A percentile compares a stretch with the other conserved stretches of the same genome.
These are phyloP conservation scores for Lentinus brumalis DNA, from an alignment of 768 basidiomycete genomes.

Conservation along the genomic window DNA sequence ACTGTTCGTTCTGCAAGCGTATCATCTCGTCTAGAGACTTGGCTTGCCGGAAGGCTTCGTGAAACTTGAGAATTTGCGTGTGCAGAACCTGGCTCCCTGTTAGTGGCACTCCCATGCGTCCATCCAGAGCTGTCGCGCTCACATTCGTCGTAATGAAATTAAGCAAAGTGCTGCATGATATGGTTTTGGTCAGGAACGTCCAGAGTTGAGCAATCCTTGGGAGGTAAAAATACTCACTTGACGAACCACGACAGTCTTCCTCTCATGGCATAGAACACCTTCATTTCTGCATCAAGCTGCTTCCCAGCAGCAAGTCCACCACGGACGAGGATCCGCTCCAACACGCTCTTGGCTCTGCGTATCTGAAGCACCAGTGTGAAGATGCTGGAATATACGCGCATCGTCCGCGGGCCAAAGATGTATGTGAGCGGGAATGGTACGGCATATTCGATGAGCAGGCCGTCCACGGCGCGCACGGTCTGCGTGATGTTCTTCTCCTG, in stretches of 20 bases:
- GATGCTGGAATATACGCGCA: constrained; percentile 63
- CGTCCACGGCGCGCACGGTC: constrained; percentile 67
- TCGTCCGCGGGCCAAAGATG: constrained; percentile 60
- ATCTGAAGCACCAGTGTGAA: constrained; percentile 77
- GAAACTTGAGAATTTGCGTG: constrained; percentile 60
- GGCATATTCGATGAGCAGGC: constrained; percentile 74
- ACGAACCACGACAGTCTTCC: constrained; percentile 83
- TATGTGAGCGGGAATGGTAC: constrained; percentile 82
- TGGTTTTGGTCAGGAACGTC: background rate
- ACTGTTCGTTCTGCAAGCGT: constrained; percentile 69
- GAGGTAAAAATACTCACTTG: constrained; percentile 56
- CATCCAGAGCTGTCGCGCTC: constrained; percentile 16
- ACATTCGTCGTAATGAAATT: constrained; percentile 79
- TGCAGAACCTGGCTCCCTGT: constrained; percentile 60
- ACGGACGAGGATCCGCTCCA: constrained; percentile 71
- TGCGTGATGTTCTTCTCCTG: constrained; percentile 44
- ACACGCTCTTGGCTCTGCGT: constrained; percentile 64
- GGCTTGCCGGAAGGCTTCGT: constrained; percentile 51
- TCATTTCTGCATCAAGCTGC: constrained; percentile 46
- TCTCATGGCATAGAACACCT: constrained; percentile 75
- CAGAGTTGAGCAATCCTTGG: background rate
- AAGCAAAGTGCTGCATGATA: constrained; percentile 51
- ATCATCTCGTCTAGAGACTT: constrained; percentile 80
- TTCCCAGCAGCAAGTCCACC: constrained; percentile 40
- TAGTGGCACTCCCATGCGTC: background rate